Base-by-base conservation (phyloP, 805 yeast species). In the Ogataea paradorogensis region DNA sequence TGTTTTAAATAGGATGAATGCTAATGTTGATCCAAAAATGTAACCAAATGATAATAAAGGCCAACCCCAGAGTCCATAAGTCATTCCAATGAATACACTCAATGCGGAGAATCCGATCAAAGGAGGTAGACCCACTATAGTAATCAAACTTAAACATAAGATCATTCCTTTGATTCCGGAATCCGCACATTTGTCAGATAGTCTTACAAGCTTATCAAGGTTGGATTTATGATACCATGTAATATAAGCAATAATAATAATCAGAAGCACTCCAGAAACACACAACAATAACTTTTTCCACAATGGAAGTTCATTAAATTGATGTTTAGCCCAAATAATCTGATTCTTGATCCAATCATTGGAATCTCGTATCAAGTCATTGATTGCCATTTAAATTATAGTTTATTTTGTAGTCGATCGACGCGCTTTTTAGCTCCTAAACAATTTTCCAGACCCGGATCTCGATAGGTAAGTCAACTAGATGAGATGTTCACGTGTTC, bases 51-150 rank as follows among this genome's bases (percentile, higher is more conserved):
- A 81, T 35, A 93, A 61, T 6, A 87, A 58, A 3, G 82, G 70
- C 93, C 95, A 93, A 0, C 96, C 97, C 30, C 80, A 71, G 45
- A 87, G 74, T 1, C 97, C 98, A 59, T 82, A 93, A 7, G 83
- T 74, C 75, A 88, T 78, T 2, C 98, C 99, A 4, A 80, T 68
- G 11, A 82, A 56, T 33, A 84, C 71, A 14, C 83, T 73, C 14
- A 85, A 60, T 15, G 82, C 70, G 4, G 91, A 74, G 63, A 82
- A 90, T 1, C 99, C 99, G 24, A 88, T 61, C 50, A 91, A 48
- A 1, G 98, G 99, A 2, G 99, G 98, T 67, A 91, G 90, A 0
- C 93, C 80, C 4, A 90, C 89, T 2, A 72, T 20, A 48, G 82
- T 74, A 3, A 89, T 62, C 32, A 82, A 58, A 4, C 61, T 13